Evolutionary conservation across 2,329 filamentous ascomycete species (phyloP).

Genomic region (Colletotrichum tropicicola): DNA sequence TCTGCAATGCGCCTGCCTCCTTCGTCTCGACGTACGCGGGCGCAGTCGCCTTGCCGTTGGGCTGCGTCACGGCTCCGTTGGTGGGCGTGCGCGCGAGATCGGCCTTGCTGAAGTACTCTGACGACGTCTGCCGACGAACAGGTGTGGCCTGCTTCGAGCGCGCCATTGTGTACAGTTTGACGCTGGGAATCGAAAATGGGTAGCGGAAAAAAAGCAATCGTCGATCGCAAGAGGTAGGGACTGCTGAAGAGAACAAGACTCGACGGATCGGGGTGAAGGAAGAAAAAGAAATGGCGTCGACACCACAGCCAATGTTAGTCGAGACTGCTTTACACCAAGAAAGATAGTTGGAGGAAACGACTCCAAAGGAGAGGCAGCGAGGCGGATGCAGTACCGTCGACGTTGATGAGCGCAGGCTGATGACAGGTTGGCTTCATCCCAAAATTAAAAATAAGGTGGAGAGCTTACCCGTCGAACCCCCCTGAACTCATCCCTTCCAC

Average conservation of each 20-base stretch:
- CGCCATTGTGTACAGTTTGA: conserved; percentile 63
- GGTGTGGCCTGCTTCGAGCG: conserved; percentile 75
- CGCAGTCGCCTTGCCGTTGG: conserved; percentile 38
- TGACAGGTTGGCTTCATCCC: conserved; percentile 36
- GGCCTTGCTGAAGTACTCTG: conserved; percentile 68
- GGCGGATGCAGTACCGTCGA: no score
- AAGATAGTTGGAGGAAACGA: background rate
- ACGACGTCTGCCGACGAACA: conserved; percentile 71
- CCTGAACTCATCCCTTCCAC: conserved; percentile 16
- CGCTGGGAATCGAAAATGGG: background rate
- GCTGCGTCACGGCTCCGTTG: conserved; percentile 22
- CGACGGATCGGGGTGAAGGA: no score
- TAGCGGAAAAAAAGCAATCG: background rate
- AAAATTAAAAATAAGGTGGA: conserved; percentile 31
- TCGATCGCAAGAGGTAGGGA: no score
- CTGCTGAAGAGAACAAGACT: background rate
- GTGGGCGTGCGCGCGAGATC: conserved; percentile 46
- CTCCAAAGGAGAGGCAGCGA: background rate
- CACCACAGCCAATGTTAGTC: no score
- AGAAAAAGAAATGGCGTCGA: no score
- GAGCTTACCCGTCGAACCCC: conserved; percentile 16
- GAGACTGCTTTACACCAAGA: no score
- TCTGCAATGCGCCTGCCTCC: conserved; percentile 75
- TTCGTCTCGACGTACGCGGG: conserved; percentile 39
- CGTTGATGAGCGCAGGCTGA: conserved; percentile 4